Evolutionary conservation across 225 moss, liverwort and hornwort species (phyloP).

Genomic region (Antitrichia curtipendula): DNA sequence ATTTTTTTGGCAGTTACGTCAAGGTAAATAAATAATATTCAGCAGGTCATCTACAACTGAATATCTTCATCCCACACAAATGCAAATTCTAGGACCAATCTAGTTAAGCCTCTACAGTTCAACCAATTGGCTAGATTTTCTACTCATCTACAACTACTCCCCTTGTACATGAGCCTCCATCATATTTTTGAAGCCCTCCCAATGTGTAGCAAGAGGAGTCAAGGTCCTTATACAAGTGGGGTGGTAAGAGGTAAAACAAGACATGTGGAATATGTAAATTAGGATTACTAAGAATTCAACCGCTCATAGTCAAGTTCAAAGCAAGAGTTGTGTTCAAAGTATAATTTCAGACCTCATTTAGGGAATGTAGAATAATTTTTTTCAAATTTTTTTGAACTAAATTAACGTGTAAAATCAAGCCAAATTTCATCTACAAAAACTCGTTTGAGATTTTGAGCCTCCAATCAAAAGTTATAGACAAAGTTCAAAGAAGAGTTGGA

Average conservation of each 20-base stretch:
- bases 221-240: not conserved
- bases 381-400: not conserved
- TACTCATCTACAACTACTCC: too few relatives aligned
- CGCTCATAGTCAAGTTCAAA: not conserved
- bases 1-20: too few relatives aligned
- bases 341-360: not conserved
- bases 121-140: too few relatives aligned
- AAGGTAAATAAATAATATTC: too few relatives aligned
- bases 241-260: not conserved
- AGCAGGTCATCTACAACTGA: too few relatives aligned
- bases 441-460: rapidly evolving
- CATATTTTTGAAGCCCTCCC: too few relatives aligned
- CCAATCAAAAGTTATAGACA: not conserved
- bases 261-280: not conserved
- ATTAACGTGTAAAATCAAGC: rapidly evolving
- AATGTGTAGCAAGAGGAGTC: too few relatives aligned
- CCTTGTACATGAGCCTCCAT: too few relatives aligned
- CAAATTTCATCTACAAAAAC: not conserved
- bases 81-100: too few relatives aligned
- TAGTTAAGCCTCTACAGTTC: too few relatives aligned
- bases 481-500: not conserved
- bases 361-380: too few relatives aligned
- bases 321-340: not conserved
- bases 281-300: not conserved
- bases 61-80: too few relatives aligned